A percentile compares a stretch with the other conserved stretches of the same genome.
Evolutionary conservation across 306 rosid genomes (phyloP).

Genomic region (Fagus crenata): DNA sequence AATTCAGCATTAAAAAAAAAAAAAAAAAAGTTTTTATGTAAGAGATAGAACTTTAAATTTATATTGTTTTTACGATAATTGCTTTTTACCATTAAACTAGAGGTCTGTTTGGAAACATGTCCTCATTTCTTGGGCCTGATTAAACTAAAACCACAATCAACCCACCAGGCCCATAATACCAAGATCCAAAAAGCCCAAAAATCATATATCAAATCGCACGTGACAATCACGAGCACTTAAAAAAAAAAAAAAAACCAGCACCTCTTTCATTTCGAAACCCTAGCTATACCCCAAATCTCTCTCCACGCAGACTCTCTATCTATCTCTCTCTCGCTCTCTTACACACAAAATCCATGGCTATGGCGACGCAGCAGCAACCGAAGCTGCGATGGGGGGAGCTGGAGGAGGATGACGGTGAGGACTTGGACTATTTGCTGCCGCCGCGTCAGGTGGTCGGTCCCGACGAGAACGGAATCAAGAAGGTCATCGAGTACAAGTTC

Average conservation of each 20-base stretch:
- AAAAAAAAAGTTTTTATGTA: too few species aligned
- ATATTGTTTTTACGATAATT: too few species aligned
- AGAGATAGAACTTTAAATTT: too few species aligned
- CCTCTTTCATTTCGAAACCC: too few species aligned
- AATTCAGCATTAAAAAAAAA: too few species aligned
- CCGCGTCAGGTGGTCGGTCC: slow-evolving; percentile 82
- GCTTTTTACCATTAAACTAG: too few species aligned
- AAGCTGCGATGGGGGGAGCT: slow-evolving; percentile 62
- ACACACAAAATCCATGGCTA: slow-evolving; percentile 9
- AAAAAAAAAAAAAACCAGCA: too few species aligned
- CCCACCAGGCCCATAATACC: not conserved
- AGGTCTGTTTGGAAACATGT: too few species aligned
- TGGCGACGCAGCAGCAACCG: slow-evolving; percentile 21
- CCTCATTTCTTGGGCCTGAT: not conserved
- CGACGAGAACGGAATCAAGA: slow-evolving; percentile 80
- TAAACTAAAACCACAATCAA: not conserved
- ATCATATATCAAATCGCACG: too few species aligned
- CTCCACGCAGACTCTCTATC: not conserved
- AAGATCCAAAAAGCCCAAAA: not conserved
- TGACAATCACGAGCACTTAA: too few species aligned
- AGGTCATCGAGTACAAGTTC: slow-evolving; percentile 69
- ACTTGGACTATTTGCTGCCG: slow-evolving; percentile 77
- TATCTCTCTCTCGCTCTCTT: not conserved
- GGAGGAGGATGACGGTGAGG: slow-evolving; percentile 88
- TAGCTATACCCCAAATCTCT: too few species aligned